Evolutionary conservation across 768 basidiomycete genomes (phyloP), one percentile per base, ranked within the genome.

Genomic region (Lyophyllum decastes): DNA sequence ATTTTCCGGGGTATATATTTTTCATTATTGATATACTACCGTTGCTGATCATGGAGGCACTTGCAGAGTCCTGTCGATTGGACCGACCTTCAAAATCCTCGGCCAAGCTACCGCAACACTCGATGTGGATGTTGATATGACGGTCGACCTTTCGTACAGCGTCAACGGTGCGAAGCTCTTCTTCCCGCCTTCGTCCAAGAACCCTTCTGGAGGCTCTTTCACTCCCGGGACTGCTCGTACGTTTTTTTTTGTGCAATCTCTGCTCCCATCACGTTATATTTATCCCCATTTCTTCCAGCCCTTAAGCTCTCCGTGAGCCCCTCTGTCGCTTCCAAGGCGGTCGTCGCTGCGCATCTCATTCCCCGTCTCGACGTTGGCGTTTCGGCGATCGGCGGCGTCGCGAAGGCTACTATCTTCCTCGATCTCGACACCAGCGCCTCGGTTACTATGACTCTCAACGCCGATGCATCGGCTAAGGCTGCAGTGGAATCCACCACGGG

Each of bases 331-430:
- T 72, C 77, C 11, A 74, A 73, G 8, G 79, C 77, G 7, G 71
- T 66, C 2, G 57, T 83, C 14, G 68, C 71, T 14, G 81, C 76
- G 1, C 82, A 84, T 64, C 65, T 84, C 41, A 82, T 79, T 49
- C 83, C 82, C 0, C 68, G 69, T 33, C 55, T 83, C 41, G 75
- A 78, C 47, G 67, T 85, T 47, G 80, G 79, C 2, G 64, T 85
- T 34, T 64, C 66, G 4, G 78, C 78, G 4, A 66, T 85, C 2
- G 73, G 64, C 11, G 70, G 69, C 26, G 52, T 59, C 3, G 76
- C 71, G 2, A 60, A 73, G 6, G 76, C 80, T 11, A 68, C 63
- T 0, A 61, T 84, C n/a, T 80, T 76, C 64, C 60, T 83, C 38
- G 70, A 77, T 4, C 60, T 79, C 43, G 78, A 81, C 51, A 66